Conservation (phyloP, 495 filamentous ascomycete genomes). For the Tuber umbilicatum region DNA sequence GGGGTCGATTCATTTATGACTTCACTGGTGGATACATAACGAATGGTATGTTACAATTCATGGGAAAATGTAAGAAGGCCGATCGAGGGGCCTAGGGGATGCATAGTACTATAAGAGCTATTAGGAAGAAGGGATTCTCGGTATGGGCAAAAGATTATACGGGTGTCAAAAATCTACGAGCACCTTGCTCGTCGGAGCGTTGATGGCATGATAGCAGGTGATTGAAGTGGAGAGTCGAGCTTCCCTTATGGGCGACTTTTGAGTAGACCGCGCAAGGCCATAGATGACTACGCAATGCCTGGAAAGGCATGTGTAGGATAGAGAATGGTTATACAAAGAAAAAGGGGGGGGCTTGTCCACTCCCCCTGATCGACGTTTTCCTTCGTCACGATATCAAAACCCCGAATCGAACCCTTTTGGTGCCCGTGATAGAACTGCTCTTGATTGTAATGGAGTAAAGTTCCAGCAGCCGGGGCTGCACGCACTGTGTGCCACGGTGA, state of each 20-base stretch:
- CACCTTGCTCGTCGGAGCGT: neutral
- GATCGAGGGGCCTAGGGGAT: neutral
- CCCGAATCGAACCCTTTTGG: too few relatives aligned
- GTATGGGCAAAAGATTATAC: neutral
- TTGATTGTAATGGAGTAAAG: neutral
- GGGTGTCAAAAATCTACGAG: too few relatives aligned
- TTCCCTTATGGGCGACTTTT: neutral
- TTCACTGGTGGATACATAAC: neutral
- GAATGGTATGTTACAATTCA: neutral
- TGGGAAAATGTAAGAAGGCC: neutral
- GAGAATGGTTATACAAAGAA: too few relatives aligned
- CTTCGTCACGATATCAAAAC: too few relatives aligned
- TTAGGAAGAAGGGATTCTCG: too few relatives aligned
- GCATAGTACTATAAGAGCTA: neutral
- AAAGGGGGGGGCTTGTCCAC: too few relatives aligned
- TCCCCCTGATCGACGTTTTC: too few relatives aligned
- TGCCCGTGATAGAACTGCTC: too few relatives aligned
- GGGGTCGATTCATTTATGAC: neutral
- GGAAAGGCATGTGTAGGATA: too few relatives aligned
- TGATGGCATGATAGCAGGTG: neutral
- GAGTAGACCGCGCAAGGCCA: too few relatives aligned
- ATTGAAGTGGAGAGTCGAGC: neutral
- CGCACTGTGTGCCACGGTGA: too few relatives aligned
- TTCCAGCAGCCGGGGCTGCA: neutral
- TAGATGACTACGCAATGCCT: too few relatives aligned